Evolutionary conservation across 345 rosid species (phyloP).

Genomic region (Arabidopsis arenosa): DNA sequence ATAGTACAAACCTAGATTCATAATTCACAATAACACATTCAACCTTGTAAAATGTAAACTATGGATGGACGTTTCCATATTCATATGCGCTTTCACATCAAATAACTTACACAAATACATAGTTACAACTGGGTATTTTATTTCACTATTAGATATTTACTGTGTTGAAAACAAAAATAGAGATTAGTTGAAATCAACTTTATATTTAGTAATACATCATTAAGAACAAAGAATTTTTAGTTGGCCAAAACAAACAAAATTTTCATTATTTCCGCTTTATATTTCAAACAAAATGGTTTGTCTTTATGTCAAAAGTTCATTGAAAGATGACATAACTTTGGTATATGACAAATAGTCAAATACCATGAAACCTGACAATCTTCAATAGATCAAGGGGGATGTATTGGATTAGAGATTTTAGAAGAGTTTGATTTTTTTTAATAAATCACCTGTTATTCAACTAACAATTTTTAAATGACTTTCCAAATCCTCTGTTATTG

Average conservation of each 20-base stretch:
- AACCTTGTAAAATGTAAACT: neutral
- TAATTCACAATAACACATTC: neutral
- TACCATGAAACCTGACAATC: neutral
- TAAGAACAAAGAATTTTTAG: too few species aligned
- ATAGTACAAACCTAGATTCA: neutral
- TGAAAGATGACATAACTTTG: too few species aligned
- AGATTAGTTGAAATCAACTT: too few species aligned
- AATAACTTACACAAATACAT: neutral
- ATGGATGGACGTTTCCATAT: neutral
- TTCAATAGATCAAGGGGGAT: neutral
- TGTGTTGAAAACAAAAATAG: too few species aligned
- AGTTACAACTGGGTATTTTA: neutral
- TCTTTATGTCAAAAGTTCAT: too few species aligned
- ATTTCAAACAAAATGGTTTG: too few species aligned
- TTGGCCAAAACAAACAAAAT: too few species aligned
- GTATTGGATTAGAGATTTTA: neutral
- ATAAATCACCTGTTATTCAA: neutral
- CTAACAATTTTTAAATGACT: neutral
- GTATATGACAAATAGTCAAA: too few species aligned
- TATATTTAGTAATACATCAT: too few species aligned
- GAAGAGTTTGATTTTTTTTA: neutral
- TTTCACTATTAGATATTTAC: neutral
- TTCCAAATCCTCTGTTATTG: neutral
- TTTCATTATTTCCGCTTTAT: too few species aligned
- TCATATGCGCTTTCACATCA: neutral